phyloP scores from a whole-genome alignment of 1,284 basidiomycete species.

The Leccinum insolens region DNA sequence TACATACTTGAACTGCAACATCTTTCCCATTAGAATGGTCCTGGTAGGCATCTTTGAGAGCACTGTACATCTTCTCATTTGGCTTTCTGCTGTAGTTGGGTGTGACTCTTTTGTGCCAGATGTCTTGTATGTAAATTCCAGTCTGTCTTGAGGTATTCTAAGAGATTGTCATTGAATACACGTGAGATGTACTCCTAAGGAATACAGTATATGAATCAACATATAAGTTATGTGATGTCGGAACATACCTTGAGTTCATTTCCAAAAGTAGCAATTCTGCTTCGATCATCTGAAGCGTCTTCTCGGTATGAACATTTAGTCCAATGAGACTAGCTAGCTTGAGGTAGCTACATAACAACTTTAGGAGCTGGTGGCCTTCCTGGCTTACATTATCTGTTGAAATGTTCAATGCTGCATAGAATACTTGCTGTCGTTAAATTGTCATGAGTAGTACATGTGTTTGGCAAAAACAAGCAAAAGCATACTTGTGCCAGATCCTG shows the following conservation, averaged over 20 bases:
- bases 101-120: conserved; percentile 35
- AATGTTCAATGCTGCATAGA: conserved; percentile 2
- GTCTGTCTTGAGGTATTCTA: conserved; percentile 20
- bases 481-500: conserved; percentile 2
- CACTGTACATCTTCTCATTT: conserved; percentile 37
- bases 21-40: conserved; percentile 36
- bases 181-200: neutral
- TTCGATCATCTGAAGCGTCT: neutral
- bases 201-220: neutral
- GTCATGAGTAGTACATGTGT: neutral
- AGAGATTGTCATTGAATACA: neutral
- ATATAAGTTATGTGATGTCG: neutral
- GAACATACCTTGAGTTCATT: neutral
- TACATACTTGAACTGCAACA: conserved; percentile 16
- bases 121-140: conserved; percentile 39
- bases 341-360: conserved; percentile 1
- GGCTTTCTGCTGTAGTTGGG: conserved; percentile 37
- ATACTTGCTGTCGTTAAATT: neutral
- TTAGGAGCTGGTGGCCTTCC: neutral
- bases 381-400: neutral
- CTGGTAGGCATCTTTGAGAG: conserved; percentile 32
- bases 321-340: neutral
- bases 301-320: conserved; percentile 4
- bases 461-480: neutral
- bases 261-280: conserved; percentile 1